Evolutionary conservation across 768 basidiomycete genomes (phyloP).

Genomic region (Gymnopilus dilepis): DNA sequence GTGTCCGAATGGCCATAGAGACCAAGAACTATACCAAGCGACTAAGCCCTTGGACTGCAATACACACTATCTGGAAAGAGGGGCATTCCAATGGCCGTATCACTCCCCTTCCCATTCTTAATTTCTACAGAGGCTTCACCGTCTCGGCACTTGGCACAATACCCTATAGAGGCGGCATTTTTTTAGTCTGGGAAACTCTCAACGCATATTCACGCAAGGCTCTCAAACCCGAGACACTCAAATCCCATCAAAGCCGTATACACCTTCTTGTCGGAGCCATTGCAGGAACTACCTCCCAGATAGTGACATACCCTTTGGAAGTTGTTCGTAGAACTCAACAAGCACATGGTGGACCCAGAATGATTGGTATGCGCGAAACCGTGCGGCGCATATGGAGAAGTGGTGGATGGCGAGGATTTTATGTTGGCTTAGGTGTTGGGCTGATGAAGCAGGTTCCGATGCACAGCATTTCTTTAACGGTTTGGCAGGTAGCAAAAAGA

Average conservation of each 20-base stretch:
- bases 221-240: conserved; percentile 23
- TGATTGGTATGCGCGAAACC: conserved; percentile 29
- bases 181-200: conserved; percentile 33
- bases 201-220: conserved; percentile 25
- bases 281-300: conserved; percentile 28
- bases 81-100: background rate
- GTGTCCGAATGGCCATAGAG: conserved; percentile 16
- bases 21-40: conserved; percentile 3
- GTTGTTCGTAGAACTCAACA: conserved; percentile 34
- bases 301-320: conserved; percentile 31
- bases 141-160: conserved; percentile 7
- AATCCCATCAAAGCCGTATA: conserved; percentile 28
- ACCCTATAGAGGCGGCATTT: conserved; percentile 33
- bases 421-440: conserved; percentile 31
- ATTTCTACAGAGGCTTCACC: conserved; percentile 17
- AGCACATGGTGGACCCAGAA: conserved; percentile 29
- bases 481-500: conserved; percentile 25
- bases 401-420: conserved; percentile 32
- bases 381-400: conserved; percentile 24
- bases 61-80: conserved; percentile 13
- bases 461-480: conserved; percentile 31
- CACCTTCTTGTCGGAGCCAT: conserved; percentile 33
- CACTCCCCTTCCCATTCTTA: background rate
- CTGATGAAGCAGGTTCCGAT: conserved; percentile 34
- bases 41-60: conserved; percentile 8